Evolutionary conservation across 495 filamentous ascomycete genomes (phyloP), one percentile per base, ranked within the genome.

Genomic region (Penicillium argentinense): DNA sequence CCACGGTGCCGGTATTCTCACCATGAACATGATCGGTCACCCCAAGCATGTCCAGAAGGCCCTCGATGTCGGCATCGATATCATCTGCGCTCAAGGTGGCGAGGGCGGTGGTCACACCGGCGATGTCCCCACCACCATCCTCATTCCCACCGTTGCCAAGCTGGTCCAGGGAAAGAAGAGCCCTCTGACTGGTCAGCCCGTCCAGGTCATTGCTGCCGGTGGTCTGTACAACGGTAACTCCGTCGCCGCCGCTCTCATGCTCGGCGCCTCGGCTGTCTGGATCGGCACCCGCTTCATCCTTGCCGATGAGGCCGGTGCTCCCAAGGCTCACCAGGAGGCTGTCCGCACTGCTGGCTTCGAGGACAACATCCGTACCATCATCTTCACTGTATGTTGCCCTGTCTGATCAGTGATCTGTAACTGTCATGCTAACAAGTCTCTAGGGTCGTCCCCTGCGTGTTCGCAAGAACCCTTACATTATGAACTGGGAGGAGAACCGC

Each of bases 21-120:
- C 92, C 81, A 98, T 98, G 93, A 98, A 98, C 83, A 98, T 98
- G 93, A 95, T 98, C 66, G 93, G 92, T 45, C 93, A 97, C 80
- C 95, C 95, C 53, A 98, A 98, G 81, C 93, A 98, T 74, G 91
- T 96, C 38, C 77, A 85, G 64, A 97, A 97, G 79, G 87, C 86
- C 64, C 77, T 98, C 45, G 92, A 89, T 14, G 79, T 89, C 39
- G 93, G 93, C 57, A 85, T 78, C 49, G 90, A 96, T 66, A 85
- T 95, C 53, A 95, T 96, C 69, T 95, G 90, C 70, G 90, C 90
- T 21, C 90, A 96, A 68, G 90, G 90, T 64, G 89, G 90, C 50
- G 90, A 96, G 66, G 90, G 90, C 43, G 90, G 89, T 63, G 89
- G 90, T 40, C 90, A 96, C 75, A 96, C 90, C 21, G 90, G 90